Evolutionary conservation across 306 rosid genomes (phyloP), one percentile per base, ranked within the genome.

Genomic region (Trifolium subterraneum): DNA sequence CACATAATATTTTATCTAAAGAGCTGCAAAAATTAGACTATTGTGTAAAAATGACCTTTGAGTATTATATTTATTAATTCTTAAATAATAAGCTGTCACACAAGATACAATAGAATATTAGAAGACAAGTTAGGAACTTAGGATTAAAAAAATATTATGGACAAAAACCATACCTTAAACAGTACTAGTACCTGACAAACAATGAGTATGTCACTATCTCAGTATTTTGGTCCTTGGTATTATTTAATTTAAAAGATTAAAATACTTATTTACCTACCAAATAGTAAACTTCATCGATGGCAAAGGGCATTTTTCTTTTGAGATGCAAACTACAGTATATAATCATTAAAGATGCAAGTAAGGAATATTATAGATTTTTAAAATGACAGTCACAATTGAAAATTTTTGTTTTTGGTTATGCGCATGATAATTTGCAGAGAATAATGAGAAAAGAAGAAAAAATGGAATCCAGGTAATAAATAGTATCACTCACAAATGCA

Each of bases 221-320:
- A n/a, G n/a, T n/a, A n/a, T 48, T 48, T 48, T 48, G 54, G 54
- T 48, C 6, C 54, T 48, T 48, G 54, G 54, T n/a, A 47, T 47
- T 47, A 7, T 47, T 47, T 15, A 47, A 47, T 15, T 15, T 15
- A n/a, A 47, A 18, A 20, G 20, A 47, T 42, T 42, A 10, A 11
- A 42, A 11, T 42, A 42, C 14, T 42, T 42, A 42, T 42, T 41
- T 41, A 9, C 47, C 10, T 5, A 41, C 47, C 47, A 41, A 41
- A 41, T 10, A 39, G 13, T 10, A 8, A 10, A 10, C 45, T 39
- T 39, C 45, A 0, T 8, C 14, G 45, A 1, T 44, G 50, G n/a
- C 50, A 44, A 45, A 45, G 51, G 7, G 6, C 8, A 13, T 45
- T 13, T 45, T 45, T 45, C 51, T 45, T 41, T 42, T 13, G 52